A percentile compares a stretch with the other conserved stretches of the same genome.
Evolutionary conservation across 306 rosid genomes (phyloP).

Genomic region (Comarum palustre): DNA sequence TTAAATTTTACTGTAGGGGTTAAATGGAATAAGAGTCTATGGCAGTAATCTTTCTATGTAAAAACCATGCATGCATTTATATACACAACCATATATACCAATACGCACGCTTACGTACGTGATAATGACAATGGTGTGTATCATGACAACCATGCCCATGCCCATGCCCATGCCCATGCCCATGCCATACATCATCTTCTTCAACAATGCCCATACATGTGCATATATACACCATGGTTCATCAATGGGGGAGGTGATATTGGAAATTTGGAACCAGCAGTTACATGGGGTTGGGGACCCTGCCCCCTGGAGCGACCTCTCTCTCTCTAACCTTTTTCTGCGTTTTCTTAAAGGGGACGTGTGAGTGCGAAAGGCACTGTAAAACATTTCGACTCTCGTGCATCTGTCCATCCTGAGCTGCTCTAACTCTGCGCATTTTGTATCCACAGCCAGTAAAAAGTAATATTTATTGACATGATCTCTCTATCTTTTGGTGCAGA

Average conservation of each 20-base stretch:
- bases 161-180: not conserved
- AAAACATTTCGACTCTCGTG: conserved; percentile 6
- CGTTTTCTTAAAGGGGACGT: not conserved
- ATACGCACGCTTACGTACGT: too few species aligned
- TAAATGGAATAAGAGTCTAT: not conserved
- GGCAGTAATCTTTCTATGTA: not conserved
- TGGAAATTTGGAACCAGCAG: not conserved
- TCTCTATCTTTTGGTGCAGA: conserved; percentile 24
- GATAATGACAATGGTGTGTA: not conserved
- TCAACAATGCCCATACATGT: not conserved
- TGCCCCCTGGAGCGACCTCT: not conserved
- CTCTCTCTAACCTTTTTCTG: not conserved
- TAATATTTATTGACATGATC: conserved; percentile 13
- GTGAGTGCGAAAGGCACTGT: conserved; percentile 15
- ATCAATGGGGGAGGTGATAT: not conserved
- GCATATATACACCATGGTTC: not conserved
- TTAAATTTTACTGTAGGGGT: not conserved
- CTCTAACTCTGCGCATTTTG: conserved; percentile 1
- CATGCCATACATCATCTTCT: not conserved
- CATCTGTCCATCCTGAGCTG: not conserved
- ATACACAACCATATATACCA: not conserved
- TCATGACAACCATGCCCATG: not conserved
- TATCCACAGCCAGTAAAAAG: not conserved
- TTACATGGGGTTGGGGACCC: conserved; percentile 10
- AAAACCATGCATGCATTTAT: not conserved